Percentiles rank a stretch among this genome's conserved stretches.
Evolutionary conservation across 2,329 filamentous ascomycete species (phyloP).

Genomic region (Trichophyton schoenleinii): DNA sequence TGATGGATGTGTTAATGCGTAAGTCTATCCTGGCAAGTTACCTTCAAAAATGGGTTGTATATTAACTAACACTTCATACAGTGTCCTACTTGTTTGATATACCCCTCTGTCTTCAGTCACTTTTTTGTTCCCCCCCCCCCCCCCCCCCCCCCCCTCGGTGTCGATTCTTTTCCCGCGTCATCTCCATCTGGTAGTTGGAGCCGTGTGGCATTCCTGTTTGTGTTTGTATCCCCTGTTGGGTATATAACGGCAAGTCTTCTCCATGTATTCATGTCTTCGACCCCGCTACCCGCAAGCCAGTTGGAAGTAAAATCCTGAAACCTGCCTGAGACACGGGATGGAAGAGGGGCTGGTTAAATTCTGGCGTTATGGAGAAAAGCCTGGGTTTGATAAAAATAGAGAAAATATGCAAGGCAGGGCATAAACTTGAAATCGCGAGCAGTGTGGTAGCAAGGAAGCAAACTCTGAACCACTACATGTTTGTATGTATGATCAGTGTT

Average conservation of each 20-base stretch:
- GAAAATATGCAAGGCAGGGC: neutral
- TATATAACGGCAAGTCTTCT: neutral
- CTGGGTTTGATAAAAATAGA: neutral
- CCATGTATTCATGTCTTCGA: neutral
- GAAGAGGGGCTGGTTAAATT: neutral
- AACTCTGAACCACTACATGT: neutral
- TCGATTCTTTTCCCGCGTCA: neutral
- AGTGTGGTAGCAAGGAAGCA: neutral
- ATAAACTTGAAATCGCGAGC: too few species aligned
- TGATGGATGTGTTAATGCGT: slow-evolving; percentile 50
- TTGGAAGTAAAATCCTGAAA: neutral
- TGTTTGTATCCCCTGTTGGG: neutral
- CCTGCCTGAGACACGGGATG: neutral
- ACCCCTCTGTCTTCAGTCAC: neutral
- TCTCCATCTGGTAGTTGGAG: neutral
- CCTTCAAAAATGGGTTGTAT: too few species aligned
- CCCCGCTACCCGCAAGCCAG: neutral
- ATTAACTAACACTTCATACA: neutral
- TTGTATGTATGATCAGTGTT: neutral
- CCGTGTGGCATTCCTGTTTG: neutral
- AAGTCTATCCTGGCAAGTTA: slow-evolving; percentile 16
- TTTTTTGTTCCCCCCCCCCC: too few species aligned
- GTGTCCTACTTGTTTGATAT: slow-evolving; percentile 16
- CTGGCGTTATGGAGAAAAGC: neutral
- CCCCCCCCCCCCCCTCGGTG: too few species aligned